A percentile compares a stretch with the other conserved stretches of the same genome.
These are phyloP conservation scores for Keithomyces neogunnii DNA, from an alignment of 2,329 filamentous ascomycete species.

Conservation along the genomic window DNA sequence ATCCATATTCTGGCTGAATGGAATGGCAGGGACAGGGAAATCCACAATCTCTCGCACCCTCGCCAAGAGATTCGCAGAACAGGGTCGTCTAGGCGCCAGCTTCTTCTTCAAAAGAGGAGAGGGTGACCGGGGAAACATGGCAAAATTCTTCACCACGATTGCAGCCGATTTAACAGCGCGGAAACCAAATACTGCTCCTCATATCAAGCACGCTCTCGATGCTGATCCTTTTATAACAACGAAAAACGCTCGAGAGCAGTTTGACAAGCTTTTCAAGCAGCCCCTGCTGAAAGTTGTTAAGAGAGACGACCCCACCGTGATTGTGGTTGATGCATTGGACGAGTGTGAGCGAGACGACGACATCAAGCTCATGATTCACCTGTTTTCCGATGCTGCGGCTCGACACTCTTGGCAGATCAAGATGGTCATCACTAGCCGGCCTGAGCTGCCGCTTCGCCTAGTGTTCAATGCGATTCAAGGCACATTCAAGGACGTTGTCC, in stretches of 20 bases:
- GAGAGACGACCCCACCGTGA: slow-evolving; percentile 4
- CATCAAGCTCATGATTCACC: slow-evolving; percentile 20
- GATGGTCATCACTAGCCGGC: slow-evolving; percentile 34
- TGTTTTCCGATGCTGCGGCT: neutral
- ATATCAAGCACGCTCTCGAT: slow-evolving; percentile 22
- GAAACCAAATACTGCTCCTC: slow-evolving; percentile 18
- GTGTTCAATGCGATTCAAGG: neutral
- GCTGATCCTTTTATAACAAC: slow-evolving; percentile 17
- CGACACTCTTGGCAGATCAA: slow-evolving; percentile 12
- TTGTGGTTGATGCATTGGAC: slow-evolving; percentile 28
- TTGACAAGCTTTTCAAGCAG: slow-evolving; percentile 28
- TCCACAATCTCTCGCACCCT: slow-evolving; percentile 29
- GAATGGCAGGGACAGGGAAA: slow-evolving; percentile 30
- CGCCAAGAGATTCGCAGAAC: slow-evolving; percentile 4
- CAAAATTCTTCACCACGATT: slow-evolving; percentile 31
- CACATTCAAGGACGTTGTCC: neutral
- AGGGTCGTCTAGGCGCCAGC: slow-evolving; percentile 20
- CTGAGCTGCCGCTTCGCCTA: slow-evolving; percentile 19
- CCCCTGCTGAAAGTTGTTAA: slow-evolving; percentile 17
- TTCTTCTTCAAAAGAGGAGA: slow-evolving; percentile 39
- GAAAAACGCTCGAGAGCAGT: slow-evolving; percentile 27
- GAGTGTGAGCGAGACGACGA: slow-evolving; percentile 20
- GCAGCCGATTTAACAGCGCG: slow-evolving; percentile 21
- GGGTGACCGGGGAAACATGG: slow-evolving; percentile 24
- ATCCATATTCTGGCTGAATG: slow-evolving; percentile 27